Base-by-base conservation (phyloP, 495 filamentous ascomycete species). In the Stereocaulon alpinum region DNA sequence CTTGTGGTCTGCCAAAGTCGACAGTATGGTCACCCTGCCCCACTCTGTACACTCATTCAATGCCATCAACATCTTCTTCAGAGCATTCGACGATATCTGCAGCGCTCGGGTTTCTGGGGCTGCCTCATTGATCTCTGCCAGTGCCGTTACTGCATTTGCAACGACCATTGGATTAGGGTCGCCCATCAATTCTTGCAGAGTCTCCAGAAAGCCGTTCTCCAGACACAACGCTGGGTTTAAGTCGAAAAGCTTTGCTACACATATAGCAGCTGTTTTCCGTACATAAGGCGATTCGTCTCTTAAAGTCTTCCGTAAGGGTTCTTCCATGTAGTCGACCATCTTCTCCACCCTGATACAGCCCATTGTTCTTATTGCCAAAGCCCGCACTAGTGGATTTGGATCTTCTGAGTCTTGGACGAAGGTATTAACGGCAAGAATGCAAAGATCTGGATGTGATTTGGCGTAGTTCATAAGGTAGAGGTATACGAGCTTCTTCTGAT, bases 291-390 rank as follows among this genome's bases (percentile, higher is more conserved):
- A 96, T 73, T 98, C 94, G 72, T 98, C 93, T 67, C 87, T 86
- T 63, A 99, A 78, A 18, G 93, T 99, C 73, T 99, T 99, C 63
- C 93, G 82, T 55, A 99, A 76, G 24, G 93, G 93, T 70, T 97
- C 93, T 73, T 99, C 93, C 93, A 97, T 96, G 71, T 99, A 99
- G 68, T 99, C 94, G 62, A 97, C 88, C 86, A 99, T 99, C 74
- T 99, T 99, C 62, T 97, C 93, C 61, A 99, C 93, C 44, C 93
- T 80, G 61, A 99, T 96, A 71, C 93, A 97, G 29, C 93, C 93
- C 93, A 99, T 99, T n/a, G 93, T 99, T 43, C 93, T 81, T 69
- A 99, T 95, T 47, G 93, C 93, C 15, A 99, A 78, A 18, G 93
- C 93, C 71, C 94, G 80, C 64, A 99, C 89, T 6, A 99, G 79